Conservation (phyloP, 2,329 filamentous ascomycete genomes). For the Neonectria magnoliae region DNA sequence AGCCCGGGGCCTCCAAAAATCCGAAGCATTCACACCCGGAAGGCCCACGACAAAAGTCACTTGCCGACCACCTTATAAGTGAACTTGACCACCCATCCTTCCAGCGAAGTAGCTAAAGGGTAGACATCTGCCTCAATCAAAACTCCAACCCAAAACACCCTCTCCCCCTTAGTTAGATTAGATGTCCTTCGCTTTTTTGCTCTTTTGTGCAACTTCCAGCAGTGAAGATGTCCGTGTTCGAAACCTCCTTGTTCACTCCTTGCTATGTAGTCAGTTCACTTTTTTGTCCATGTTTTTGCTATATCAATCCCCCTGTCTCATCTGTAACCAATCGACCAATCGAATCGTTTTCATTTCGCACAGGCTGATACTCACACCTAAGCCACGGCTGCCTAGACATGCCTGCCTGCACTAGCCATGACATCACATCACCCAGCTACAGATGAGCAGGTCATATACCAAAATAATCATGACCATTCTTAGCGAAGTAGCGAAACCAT, state of each 20-base stretch:
- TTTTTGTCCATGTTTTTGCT: background rate
- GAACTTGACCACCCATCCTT: background rate
- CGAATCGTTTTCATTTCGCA: no score
- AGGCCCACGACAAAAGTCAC: no score
- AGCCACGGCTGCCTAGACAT: background rate
- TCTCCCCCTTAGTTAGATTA: no score
- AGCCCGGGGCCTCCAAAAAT: no score
- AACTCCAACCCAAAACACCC: no score
- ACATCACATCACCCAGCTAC: background rate
- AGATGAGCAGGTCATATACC: background rate
- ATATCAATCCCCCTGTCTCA: no score
- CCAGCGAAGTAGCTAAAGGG: slow-evolving; percentile 22
- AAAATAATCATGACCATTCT: background rate
- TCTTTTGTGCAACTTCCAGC: background rate
- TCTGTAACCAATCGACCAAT: no score
- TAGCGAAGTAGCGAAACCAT: slow-evolving; percentile 31
- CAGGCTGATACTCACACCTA: background rate
- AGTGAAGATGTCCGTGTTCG: background rate
- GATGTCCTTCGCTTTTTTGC: slow-evolving; percentile 27
- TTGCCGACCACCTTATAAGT: background rate
- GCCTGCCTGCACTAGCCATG: background rate
- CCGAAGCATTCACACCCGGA: no score
- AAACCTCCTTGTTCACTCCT: background rate
- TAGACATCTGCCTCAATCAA: no score
- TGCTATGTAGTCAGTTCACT: background rate